Percentiles rank a stretch among this genome's conserved stretches.
Conservation (phyloP, 768 basidiomycete genomes). For the Kwoniella bestiolae region DNA sequence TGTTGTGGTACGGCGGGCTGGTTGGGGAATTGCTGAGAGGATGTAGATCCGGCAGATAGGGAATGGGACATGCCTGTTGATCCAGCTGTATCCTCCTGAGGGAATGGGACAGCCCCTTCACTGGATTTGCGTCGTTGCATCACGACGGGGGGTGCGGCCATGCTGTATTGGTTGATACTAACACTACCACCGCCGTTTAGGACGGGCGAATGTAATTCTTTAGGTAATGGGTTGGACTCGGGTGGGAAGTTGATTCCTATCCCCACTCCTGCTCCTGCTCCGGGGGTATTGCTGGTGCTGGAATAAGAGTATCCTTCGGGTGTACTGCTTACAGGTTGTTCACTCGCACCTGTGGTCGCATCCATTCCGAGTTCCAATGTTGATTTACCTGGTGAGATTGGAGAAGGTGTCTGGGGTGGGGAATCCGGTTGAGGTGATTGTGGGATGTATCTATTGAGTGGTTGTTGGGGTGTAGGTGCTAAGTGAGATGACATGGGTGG, state of each 20-base stretch:
- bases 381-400: slow-evolving; percentile 9
- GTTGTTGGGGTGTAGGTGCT: slow-evolving; percentile 15
- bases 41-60: slow-evolving; percentile 12
- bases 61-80: slow-evolving; percentile 4
- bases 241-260: slow-evolving; percentile 27
- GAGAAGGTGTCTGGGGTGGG: slow-evolving; percentile 26
- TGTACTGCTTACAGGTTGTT: slow-evolving; percentile 20
- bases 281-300: not conserved
- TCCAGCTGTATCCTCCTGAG: not conserved
- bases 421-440: slow-evolving; percentile 26
- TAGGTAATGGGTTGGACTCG: slow-evolving; percentile 17
- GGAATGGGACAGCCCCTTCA: not conserved
- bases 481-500: slow-evolving; percentile 8
- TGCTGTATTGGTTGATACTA: not conserved
- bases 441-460: slow-evolving; percentile 21
- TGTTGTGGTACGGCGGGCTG: not conserved
- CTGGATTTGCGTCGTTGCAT: slow-evolving; percentile 9
- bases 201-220: slow-evolving; percentile 13
- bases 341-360: not conserved
- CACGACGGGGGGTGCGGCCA: not conserved
- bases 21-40: not conserved
- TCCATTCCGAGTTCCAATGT: not conserved
- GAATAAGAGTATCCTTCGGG: slow-evolving; percentile 20
- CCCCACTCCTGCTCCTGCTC: slow-evolving; percentile 4
- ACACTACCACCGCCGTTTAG: too few relatives aligned